Evolutionary conservation across 257 asterid species (phyloP), one percentile per base, ranked within the genome.

Genomic region (Nicotiana obtusifolia): DNA sequence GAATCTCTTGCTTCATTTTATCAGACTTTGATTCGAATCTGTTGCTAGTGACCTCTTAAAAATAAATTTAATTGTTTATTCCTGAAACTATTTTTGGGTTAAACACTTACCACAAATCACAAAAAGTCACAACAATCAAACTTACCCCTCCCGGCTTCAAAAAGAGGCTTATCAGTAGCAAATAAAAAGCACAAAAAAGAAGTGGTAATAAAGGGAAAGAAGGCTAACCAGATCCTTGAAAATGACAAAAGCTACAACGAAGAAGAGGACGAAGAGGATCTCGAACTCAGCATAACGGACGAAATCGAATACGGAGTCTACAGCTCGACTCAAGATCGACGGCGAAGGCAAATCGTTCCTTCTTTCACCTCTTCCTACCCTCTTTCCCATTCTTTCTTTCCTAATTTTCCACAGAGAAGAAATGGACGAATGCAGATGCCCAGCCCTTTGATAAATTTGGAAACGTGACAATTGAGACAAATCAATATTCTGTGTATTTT

Each of bases 231-330:
- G 95, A 90, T 95, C 98, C 86, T 95, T 95, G 87, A 95, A 95
- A 85, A 93, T 81, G 83, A 95, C 49, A 81, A 83, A 95, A 61
- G 92, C 92, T 57, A 88, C 52, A 89, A 95, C 67, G 90, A 95
- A 86, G 89, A 95, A 95, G 82, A 92, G 92, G 66, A 91, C 86
- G 86, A 95, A 93, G 77, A 95, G 95, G 88, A 95, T 95, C 94
- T 95, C 99, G 84, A 95, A 95, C 86, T 95, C 99, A 1, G 99
- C 99, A 56, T 91, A 87, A 3, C 92, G 89, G 75, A 90, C 92
- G 80, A 92, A 92, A 22, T 84, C 62, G 83, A 95, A 91, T 14
- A 91, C 92, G 14, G 95, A 91, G 87, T 85, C 82, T 54, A 95
- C 97, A 16, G 81, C 88, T 73, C 93, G 92, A 85, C 97, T 93